Percentiles rank a stretch among this genome's conserved stretches.
Evolutionary conservation across 176 grass and related monocot species (phyloP).

Genomic region (Tillandsia fasciculata): DNA sequence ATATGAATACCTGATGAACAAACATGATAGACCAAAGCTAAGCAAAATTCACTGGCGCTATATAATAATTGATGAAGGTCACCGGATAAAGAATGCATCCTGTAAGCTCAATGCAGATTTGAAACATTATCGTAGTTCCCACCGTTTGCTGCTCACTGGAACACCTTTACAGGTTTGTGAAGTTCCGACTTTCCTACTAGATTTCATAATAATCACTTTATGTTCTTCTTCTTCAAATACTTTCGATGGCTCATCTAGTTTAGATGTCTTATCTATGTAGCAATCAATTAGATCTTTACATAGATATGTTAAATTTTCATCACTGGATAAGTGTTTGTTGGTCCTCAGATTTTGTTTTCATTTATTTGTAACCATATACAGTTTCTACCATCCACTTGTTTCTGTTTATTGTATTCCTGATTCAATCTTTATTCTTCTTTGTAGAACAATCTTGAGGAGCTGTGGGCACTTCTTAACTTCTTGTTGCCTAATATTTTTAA

Average conservation of each 20-base stretch:
- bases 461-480: constrained; percentile 98
- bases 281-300: too few species aligned
- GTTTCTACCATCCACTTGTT: neutral
- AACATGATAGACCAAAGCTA: constrained; percentile 95
- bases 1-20: constrained; percentile 99
- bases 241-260: neutral
- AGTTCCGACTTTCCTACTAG: constrained; percentile 5
- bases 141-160: constrained; percentile 88
- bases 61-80: constrained; percentile 98
- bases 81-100: constrained; percentile 98
- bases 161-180: constrained; percentile 84
- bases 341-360: neutral
- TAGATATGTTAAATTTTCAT: neutral
- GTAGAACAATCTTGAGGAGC: constrained; percentile 99
- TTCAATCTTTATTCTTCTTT: constrained; percentile 24
- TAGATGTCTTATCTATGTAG: neutral
- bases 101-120: constrained; percentile 98
- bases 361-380: constrained; percentile 3
- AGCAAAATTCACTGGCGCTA: constrained; percentile 99
- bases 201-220: constrained; percentile 17
- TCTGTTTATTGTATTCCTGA: constrained; percentile 18
- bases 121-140: constrained; percentile 88
- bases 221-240: constrained; percentile 12
- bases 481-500: constrained; percentile 96
- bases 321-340: neutral